A percentile compares a stretch with the other conserved stretches of the same genome.
These are phyloP conservation scores for Rosellinia necatrix DNA, from an alignment of 2,329 filamentous ascomycete genomes.

Conservation along the genomic window DNA sequence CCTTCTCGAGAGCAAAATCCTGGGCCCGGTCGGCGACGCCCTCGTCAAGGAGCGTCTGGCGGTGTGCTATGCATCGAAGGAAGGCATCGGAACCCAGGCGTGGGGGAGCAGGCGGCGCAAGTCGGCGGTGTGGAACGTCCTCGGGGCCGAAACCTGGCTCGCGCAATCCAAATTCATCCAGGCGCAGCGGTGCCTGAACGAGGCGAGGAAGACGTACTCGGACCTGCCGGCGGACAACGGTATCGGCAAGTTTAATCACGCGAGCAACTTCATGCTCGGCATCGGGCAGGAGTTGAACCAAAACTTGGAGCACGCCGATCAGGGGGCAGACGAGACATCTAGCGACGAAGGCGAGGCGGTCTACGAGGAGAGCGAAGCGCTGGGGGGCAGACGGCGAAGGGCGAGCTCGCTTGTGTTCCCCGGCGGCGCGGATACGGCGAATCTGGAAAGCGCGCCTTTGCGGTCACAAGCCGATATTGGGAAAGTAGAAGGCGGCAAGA, in stretches of 20 bases:
- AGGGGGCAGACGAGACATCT: slow-evolving; percentile 25
- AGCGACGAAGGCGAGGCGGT: slow-evolving; percentile 45
- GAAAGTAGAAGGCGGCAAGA: slow-evolving; percentile 24
- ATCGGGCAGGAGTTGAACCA: slow-evolving; percentile 57
- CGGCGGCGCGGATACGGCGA: slow-evolving; percentile 41
- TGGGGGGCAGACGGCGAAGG: slow-evolving; percentile 59
- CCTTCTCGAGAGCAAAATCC: slow-evolving; percentile 76
- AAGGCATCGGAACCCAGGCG: slow-evolving; percentile 65
- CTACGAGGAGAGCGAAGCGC: slow-evolving; percentile 57
- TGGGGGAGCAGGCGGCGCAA: slow-evolving; percentile 80
- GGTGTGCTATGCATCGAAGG: slow-evolving; percentile 78
- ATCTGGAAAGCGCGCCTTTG: slow-evolving; percentile 58
- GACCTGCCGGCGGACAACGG: slow-evolving; percentile 55
- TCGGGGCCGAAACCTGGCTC: slow-evolving; percentile 85
- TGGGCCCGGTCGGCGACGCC: slow-evolving; percentile 77
- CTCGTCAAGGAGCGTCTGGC: slow-evolving; percentile 86
- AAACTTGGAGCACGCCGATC: slow-evolving; percentile 48
- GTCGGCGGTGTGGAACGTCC: slow-evolving; percentile 84
- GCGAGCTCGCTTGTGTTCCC: slow-evolving; percentile 57
- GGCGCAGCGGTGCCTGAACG: slow-evolving; percentile 76
- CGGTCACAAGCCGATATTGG: slow-evolving; percentile 28
- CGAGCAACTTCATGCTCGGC: slow-evolving; percentile 56
- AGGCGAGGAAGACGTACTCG: slow-evolving; percentile 63
- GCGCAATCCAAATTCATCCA: slow-evolving; percentile 76
- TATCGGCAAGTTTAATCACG: slow-evolving; percentile 55